Evolutionary conservation across 139 green algal genomes (phyloP), one percentile per base, ranked within the genome.

Genomic region (Tetradesmus obliquus): DNA sequence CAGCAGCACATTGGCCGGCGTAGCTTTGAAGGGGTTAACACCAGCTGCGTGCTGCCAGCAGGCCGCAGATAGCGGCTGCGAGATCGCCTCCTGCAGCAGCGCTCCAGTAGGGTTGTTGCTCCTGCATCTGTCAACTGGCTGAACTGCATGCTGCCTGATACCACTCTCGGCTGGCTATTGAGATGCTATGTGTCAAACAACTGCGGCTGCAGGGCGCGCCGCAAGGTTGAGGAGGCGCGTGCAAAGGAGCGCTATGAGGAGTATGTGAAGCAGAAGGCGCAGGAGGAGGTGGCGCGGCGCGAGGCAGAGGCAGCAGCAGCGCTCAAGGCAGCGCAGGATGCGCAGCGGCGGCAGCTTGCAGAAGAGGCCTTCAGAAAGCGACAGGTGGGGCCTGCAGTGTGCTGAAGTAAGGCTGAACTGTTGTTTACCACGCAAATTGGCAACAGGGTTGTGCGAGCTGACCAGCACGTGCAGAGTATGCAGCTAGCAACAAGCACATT

Each of bases 181-280:
- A 79, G 71, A 8, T 17, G 71, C 5, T 6, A 79, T 32, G 8
- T 32, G 71, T 17, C n/a, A 79, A 81, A 20, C 72, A 53, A 81
- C 51, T 19, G 22, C 53, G 12, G 22, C 55, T 79, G 84, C 84
- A 89, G 84, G 60, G 84, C 84, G 51, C 84, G 60, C 60, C 87
- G 87, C 20, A 62, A 60, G 54, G 72, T 19, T 5, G 87, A 91
- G 71, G 72, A 91, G 53, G 13, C 17, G 3, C 54, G 55, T 20
- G 87, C 87, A 3, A 62, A 84, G 51, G 66, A 91, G 87, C 87
- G 87, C 19, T 91, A 91, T 20, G 87, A 84, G 32, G 24, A 24
- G 54, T 84, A 91, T 53, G 54, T 72, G 17, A 45, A 51, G 53
- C 45, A 82, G 72, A 84, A 84, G 51, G 87, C 87, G 12, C 20